A percentile compares a stretch with the other conserved stretches of the same genome.
phyloP scores from a whole-genome alignment of 345 rosid species.

The Hevea brasiliensis region DNA sequence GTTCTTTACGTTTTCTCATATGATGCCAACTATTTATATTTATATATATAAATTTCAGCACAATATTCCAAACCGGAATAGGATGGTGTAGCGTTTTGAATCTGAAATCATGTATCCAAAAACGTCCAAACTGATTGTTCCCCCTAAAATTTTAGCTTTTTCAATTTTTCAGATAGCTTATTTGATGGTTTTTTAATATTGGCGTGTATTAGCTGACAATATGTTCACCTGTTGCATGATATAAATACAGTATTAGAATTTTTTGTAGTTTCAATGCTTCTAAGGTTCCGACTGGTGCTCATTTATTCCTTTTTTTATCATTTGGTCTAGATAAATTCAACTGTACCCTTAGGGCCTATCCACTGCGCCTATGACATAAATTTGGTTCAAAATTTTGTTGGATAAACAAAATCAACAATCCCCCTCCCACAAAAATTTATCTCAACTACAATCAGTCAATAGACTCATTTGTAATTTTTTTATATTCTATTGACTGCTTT shows the following conservation, averaged over 20 bases:
- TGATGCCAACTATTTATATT: no score
- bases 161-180: neutral
- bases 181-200: neutral
- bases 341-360: neutral
- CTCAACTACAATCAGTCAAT: neutral
- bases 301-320: neutral
- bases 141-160: neutral
- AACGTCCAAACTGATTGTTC: neutral
- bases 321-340: neutral
- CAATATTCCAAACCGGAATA: neutral
- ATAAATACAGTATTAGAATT: no score
- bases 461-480: neutral
- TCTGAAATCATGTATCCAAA: neutral
- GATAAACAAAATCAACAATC: neutral
- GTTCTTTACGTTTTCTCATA: no score
- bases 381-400: neutral
- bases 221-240: no score
- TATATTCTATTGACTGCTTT: neutral
- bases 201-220: neutral
- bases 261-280: neutral
- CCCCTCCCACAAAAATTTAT: neutral
- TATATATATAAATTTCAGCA: no score
- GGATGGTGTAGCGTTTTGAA: neutral
- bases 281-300: neutral
- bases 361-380: neutral